Base-by-base conservation (phyloP, 257 asterid genomes). In the Datura wrightii region DNA sequence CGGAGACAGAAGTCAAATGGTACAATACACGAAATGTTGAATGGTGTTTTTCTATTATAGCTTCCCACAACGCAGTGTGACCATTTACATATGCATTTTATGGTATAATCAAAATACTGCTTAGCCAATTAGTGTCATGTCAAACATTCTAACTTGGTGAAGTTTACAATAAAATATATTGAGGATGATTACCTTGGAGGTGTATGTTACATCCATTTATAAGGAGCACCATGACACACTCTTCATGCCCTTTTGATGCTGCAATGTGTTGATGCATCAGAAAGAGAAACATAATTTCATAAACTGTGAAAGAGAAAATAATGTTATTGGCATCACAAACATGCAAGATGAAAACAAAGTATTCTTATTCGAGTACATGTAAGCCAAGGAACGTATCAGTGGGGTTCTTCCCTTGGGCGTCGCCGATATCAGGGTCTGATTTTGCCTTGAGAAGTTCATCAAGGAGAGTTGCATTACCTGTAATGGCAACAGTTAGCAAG, bases 391-490 rank as follows among this genome's bases (percentile, higher is more conserved):
- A 71, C 83, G 7, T 91, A 95, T 98, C 97, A 95, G 70, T 8
- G 97, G 97, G 1, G 99, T 93, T 82, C 89, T 92, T 76, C 99
- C 1, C 97, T 59, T 88, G 87, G 31, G 93, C 82, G 31, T 24
- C 31, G 0, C 31, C 31, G 31, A 24, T 24, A 24, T 24, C 31
- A 24, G 31, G 31, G 31, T 95, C 98, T 42, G 92, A 76, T 10
- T 97, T 97, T 5, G 96, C 94, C 87, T 90, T 91, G n/a, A 95
- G 96, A 60, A 94, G 97, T 88, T 93, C 99, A 46, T 93, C 90
- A 16, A 95, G 96, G 85, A 95, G 93, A 80, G 93, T 92, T 67
- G 98, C 95, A 87, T 95, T 95, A 10, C 98, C 99, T 2, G 96
- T 94, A n/a, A 88, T 87, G 8, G 97, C 31, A 24, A 24, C 31